phyloP scores from a whole-genome alignment of 164 flowering plant species.

The Annona cherimola region DNA sequence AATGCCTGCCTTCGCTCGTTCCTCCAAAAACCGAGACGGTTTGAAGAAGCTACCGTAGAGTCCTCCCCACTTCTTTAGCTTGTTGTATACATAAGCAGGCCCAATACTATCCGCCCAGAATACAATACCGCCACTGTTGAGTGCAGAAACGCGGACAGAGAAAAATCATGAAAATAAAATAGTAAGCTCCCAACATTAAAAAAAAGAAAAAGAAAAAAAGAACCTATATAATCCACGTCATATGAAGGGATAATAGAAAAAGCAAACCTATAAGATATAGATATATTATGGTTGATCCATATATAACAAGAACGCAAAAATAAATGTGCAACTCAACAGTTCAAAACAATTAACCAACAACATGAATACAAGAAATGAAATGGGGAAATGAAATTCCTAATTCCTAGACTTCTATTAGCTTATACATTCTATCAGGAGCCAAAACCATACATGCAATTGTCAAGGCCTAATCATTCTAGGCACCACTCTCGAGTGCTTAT shows the following conservation, averaged over 20 bases:
- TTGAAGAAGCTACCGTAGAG: constrained; percentile 62
- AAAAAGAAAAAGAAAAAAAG: no score
- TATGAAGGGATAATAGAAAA: no score
- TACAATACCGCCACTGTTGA: constrained; percentile 79
- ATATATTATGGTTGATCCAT: no score
- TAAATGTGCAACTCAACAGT: no score
- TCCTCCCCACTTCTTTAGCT: constrained; percentile 76
- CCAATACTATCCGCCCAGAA: constrained; percentile 93
- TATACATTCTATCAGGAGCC: not conserved
- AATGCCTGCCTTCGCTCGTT: constrained; percentile 70
- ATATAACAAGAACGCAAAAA: no score
- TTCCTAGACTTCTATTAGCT: not conserved
- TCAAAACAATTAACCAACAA: no score
- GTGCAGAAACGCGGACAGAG: not conserved
- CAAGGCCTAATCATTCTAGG: no score
- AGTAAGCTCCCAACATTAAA: not conserved
- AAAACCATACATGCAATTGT: not conserved
- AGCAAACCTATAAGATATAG: no score
- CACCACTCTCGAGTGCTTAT: no score
- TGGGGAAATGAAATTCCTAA: no score
- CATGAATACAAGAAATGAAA: no score
- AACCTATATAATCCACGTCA: no score
- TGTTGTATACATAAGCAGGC: constrained; percentile 42
- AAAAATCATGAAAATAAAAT: not conserved
- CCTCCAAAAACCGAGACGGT: constrained; percentile 88